phyloP scores from a whole-genome alignment of 176 grass and related monocot genomes.

The Secale cereale region DNA sequence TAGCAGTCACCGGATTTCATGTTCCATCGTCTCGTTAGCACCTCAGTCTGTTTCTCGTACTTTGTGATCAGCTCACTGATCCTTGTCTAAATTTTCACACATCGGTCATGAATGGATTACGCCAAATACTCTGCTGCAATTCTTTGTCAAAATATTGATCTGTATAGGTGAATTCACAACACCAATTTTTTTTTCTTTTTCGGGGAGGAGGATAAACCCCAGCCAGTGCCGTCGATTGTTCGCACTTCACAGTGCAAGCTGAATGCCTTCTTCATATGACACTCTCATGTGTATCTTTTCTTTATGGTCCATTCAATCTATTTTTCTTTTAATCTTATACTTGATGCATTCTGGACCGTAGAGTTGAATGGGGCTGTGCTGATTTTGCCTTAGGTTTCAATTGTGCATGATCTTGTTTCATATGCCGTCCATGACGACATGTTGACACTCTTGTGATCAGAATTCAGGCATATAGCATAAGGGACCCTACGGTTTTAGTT shows the following conservation, averaged over 20 bases:
- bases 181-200: background rate
- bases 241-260: background rate
- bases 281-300: background rate
- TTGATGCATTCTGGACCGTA: background rate
- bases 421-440: background rate
- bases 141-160: background rate
- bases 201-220: background rate
- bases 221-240: too few relatives aligned
- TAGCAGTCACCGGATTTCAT: background rate
- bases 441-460: background rate
- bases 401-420: background rate
- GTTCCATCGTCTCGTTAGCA: background rate
- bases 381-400: background rate
- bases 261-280: background rate
- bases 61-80: background rate
- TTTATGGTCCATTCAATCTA: background rate
- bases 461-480: background rate
- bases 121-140: background rate
- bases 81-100: background rate
- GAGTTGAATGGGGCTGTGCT: background rate
- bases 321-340: background rate
- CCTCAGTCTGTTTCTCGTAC: background rate
- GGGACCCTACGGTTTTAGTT: background rate
- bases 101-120: background rate
- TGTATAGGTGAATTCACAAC: background rate